Evolutionary conservation across 1,284 basidiomycete species (phyloP).

Genomic region (Moesziomyces sp.): DNA sequence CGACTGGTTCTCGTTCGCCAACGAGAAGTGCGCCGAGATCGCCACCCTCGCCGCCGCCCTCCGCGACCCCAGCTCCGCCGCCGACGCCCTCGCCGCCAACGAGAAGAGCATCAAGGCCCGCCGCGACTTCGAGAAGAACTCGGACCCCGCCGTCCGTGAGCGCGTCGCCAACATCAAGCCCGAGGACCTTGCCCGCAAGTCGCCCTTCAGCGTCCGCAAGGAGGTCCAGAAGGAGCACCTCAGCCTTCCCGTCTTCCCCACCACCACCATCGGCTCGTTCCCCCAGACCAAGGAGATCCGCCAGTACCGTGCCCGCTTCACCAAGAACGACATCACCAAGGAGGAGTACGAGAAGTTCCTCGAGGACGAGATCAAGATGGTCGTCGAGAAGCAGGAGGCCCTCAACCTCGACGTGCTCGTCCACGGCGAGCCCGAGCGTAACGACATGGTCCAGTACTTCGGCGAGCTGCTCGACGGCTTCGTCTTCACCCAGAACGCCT

Average conservation of each 20-base stretch:
- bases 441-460: slow-evolving; percentile 99
- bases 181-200: slow-evolving; percentile 89
- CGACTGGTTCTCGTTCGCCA: slow-evolving; percentile 99
- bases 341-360: slow-evolving; percentile 97
- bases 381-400: slow-evolving; percentile 96
- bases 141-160: slow-evolving; percentile 94
- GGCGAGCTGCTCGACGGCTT: slow-evolving; percentile 96
- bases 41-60: slow-evolving; percentile 77
- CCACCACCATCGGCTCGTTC: slow-evolving; percentile 99
- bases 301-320: slow-evolving; percentile 70
- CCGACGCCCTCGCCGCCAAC: slow-evolving; percentile 72
- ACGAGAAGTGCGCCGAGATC: slow-evolving; percentile 95
- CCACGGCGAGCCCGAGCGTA: slow-evolving; percentile 98
- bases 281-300: slow-evolving; percentile 93
- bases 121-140: slow-evolving; percentile 93
- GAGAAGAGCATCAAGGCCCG: slow-evolving; percentile 91
- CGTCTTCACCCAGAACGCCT: slow-evolving; percentile 97
- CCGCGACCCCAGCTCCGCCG: slow-evolving; percentile 52
- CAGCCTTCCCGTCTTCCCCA: slow-evolving; percentile 95
- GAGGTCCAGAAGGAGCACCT: slow-evolving; percentile 89
- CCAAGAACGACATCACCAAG: slow-evolving; percentile 88
- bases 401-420: slow-evolving; percentile 96
- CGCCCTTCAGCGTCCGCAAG: slow-evolving; percentile 86
- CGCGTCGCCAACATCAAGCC: slow-evolving; percentile 91
- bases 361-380: slow-evolving; percentile 94